Conservation (phyloP, 2,329 filamentous ascomycete genomes). For the Ramularia collo-cygni region DNA sequence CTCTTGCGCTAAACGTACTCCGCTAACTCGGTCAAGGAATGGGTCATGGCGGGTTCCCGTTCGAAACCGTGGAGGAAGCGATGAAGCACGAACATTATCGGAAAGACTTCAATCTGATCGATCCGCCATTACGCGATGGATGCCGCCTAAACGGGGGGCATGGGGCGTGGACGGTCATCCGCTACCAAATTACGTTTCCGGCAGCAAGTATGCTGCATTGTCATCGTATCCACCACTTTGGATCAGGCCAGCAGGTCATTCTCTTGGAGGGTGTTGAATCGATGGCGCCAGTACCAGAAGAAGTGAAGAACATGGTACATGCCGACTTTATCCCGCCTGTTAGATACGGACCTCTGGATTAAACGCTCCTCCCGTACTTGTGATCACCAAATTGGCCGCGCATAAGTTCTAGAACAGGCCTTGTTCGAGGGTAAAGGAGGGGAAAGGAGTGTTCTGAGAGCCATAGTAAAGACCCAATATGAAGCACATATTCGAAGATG, state of each 20-base stretch:
- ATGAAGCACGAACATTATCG: background rate
- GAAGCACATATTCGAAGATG: too few species aligned
- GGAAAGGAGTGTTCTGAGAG: too few species aligned
- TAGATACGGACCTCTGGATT: background rate
- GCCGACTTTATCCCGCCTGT: slow-evolving; percentile 1
- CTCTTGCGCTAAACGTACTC: background rate
- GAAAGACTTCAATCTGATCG: background rate
- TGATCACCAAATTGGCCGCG: too few species aligned
- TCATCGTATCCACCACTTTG: slow-evolving; percentile 1
- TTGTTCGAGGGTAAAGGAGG: too few species aligned
- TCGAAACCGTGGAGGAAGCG: background rate
- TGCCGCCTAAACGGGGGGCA: background rate
- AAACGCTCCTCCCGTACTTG: too few species aligned
- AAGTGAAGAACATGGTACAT: slow-evolving; percentile 1
- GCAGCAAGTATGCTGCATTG: background rate
- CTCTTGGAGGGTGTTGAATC: slow-evolving; percentile 1
- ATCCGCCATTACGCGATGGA: background rate
- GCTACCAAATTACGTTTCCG: background rate
- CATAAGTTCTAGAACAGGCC: too few species aligned
- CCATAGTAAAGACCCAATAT: too few species aligned
- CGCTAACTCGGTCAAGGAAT: background rate
- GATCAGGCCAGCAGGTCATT: background rate
- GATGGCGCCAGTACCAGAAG: background rate
- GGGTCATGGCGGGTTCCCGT: background rate
- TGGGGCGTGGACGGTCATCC: background rate